Conservation (phyloP, 805 yeast genomes). For the Metschnikowia santaceciliae region DNA sequence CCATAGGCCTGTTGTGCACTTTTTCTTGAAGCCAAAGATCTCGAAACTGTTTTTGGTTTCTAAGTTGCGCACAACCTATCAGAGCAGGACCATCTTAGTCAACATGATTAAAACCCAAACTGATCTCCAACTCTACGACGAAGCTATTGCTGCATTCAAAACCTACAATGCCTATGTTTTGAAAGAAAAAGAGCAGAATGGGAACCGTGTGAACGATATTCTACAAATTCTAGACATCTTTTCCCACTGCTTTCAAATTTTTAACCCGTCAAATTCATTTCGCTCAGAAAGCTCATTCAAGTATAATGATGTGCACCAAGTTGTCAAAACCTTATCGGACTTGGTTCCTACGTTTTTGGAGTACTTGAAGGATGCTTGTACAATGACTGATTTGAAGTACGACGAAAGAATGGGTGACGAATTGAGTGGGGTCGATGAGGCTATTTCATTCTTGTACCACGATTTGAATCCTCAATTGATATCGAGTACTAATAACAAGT, state of each 20-base stretch:
- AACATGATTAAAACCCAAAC: constrained; percentile 30
- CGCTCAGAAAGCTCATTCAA: constrained; percentile 23
- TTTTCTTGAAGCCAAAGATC: constrained; percentile 21
- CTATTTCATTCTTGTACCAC: constrained; percentile 33
- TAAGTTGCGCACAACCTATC: constrained; percentile 32
- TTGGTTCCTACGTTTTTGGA: constrained; percentile 18
- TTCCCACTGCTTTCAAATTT: constrained; percentile 28
- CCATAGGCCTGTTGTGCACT: constrained; percentile 5
- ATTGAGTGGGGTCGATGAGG: constrained; percentile 9
- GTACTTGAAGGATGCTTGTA: constrained; percentile 24
- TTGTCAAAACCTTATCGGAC: constrained; percentile 19
- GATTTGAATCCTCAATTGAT: constrained; percentile 32
- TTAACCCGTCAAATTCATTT: constrained; percentile 35
- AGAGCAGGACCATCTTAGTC: constrained; percentile 32
- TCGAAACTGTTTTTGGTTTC: constrained; percentile 31
- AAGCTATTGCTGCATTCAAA: constrained; percentile 40
- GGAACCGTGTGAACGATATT: constrained; percentile 29
- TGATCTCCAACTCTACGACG: constrained; percentile 37
- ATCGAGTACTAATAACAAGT: constrained; percentile 5
- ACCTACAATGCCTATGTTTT: constrained; percentile 33
- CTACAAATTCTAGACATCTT: constrained; percentile 31
- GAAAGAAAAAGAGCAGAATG: constrained; percentile 30
- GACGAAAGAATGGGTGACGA: constrained; percentile 18
- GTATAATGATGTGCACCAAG: constrained; percentile 20
- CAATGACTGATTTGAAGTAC: constrained; percentile 25